Conservation (phyloP, 768 basidiomycete genomes). For the Suillus occidentalis region DNA sequence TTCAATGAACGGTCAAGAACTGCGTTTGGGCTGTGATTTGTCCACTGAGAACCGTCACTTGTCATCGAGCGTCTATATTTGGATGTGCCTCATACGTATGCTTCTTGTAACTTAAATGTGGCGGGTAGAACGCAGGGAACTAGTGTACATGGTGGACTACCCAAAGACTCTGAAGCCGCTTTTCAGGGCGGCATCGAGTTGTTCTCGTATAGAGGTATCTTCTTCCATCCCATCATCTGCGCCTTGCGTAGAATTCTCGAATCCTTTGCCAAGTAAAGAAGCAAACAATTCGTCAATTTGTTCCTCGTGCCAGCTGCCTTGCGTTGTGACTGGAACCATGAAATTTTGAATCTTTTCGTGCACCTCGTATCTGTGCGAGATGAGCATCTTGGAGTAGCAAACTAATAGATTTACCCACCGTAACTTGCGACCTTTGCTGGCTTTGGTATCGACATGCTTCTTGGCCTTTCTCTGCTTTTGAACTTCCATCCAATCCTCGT, state of each 20-base stretch:
- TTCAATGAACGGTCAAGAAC: not conserved
- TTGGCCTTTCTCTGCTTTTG: constrained; percentile 74
- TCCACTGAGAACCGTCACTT: constrained; percentile 9
- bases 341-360: constrained; percentile 98
- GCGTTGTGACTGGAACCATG: constrained; percentile 80
- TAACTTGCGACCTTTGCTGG: constrained; percentile 92
- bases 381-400: constrained; percentile 1
- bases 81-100: constrained; percentile 11
- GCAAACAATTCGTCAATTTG: constrained; percentile 95
- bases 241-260: constrained; percentile 38
- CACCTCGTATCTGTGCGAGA: constrained; percentile 70
- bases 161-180: constrained; percentile 63
- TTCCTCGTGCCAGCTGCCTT: constrained; percentile 88
- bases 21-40: constrained; percentile 4
- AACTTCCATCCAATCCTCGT: constrained; percentile 60
- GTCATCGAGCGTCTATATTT: constrained; percentile 24
- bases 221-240: constrained; percentile 26
- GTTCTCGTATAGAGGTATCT: constrained; percentile 29
- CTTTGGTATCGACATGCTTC: constrained; percentile 93
- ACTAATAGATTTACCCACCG: constrained; percentile 47
- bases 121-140: not conserved
- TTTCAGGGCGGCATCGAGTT: constrained; percentile 34
- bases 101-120: not conserved
- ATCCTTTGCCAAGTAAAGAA: constrained; percentile 79
- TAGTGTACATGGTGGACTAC: constrained; percentile 28